Evolutionary conservation across 768 basidiomycete species (phyloP).

Genomic region (Strobilomyces echinocephalus): DNA sequence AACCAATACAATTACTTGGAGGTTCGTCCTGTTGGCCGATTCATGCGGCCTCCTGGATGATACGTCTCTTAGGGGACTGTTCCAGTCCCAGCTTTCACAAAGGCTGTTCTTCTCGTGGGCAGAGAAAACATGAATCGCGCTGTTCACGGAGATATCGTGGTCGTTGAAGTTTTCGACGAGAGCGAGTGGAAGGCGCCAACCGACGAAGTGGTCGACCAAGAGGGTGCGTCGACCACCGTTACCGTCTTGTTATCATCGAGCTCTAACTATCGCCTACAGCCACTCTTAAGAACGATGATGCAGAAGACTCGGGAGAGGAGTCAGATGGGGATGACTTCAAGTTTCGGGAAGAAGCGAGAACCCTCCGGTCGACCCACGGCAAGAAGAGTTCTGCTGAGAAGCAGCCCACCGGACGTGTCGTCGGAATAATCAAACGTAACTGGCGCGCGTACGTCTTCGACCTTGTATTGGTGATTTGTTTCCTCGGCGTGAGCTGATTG

Average conservation of each 20-base stretch:
- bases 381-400: slow-evolving; percentile 45
- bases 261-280: slow-evolving; percentile 39
- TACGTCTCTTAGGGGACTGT: slow-evolving; percentile 65
- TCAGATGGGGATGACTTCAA: slow-evolving; percentile 37
- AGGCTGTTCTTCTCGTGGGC: slow-evolving; percentile 80
- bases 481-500: neutral
- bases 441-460: slow-evolving; percentile 76
- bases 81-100: slow-evolving; percentile 62
- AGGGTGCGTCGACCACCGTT: slow-evolving; percentile 46
- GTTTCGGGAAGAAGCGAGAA: slow-evolving; percentile 43
- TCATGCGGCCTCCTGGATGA: neutral
- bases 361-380: slow-evolving; percentile 21
- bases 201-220: slow-evolving; percentile 92
- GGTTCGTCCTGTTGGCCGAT: slow-evolving; percentile 35
- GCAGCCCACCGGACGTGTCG: slow-evolving; percentile 88
- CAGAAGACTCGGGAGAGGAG: slow-evolving; percentile 67
- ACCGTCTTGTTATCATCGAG: neutral
- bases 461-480: neutral
- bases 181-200: slow-evolving; percentile 89
- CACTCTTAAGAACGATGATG: slow-evolving; percentile 82
- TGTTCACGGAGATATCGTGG: slow-evolving; percentile 90
- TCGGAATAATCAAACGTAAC: slow-evolving; percentile 91
- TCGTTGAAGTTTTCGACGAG: slow-evolving; percentile 81
- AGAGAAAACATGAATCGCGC: slow-evolving; percentile 94
- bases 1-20: slow-evolving; percentile 96